Evolutionary conservation across 169 alveolate genomes (phyloP).

Genomic region (Eimeria necatrix): DNA sequence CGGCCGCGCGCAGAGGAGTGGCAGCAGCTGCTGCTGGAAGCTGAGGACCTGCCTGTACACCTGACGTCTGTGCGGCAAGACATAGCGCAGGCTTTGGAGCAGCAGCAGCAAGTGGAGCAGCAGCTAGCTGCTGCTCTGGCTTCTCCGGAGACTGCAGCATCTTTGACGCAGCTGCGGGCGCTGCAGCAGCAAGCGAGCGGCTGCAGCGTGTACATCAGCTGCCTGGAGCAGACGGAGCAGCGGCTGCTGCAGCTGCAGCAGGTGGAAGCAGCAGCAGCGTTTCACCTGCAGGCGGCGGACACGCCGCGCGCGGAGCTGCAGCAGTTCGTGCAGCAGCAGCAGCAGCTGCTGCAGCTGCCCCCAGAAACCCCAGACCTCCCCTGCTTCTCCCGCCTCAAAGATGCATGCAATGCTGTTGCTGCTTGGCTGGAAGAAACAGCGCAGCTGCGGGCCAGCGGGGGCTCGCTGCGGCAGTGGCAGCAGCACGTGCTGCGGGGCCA

Average conservation of each 20-base stretch:
- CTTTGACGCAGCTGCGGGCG: slow-evolving; percentile 74
- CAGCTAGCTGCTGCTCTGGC: slow-evolving; percentile 67
- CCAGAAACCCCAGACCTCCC: slow-evolving; percentile 80
- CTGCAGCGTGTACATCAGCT: slow-evolving; percentile 77
- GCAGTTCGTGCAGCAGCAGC: slow-evolving; percentile 75
- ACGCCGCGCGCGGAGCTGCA: slow-evolving; percentile 75
- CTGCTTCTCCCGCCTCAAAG: slow-evolving; percentile 76
- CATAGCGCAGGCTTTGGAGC: slow-evolving; percentile 74
- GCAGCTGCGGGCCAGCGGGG: slow-evolving; percentile 59
- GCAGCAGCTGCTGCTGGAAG: slow-evolving; percentile 77
- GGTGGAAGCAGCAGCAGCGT: slow-evolving; percentile 72
- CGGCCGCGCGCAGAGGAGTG: slow-evolving; percentile 76
- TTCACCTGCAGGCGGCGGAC: slow-evolving; percentile 58
- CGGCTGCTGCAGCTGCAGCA: slow-evolving; percentile 76
- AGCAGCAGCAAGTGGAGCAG: slow-evolving; percentile 77
- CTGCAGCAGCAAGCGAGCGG: slow-evolving; percentile 74
- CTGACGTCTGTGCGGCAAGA: slow-evolving; percentile 74
- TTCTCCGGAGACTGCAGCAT: slow-evolving; percentile 71
- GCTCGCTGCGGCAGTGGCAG: slow-evolving; percentile 78
- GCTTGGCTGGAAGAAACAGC: slow-evolving; percentile 76
- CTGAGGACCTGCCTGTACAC: slow-evolving; percentile 80
- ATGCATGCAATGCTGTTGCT: slow-evolving; percentile 59
- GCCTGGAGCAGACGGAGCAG: slow-evolving; percentile 64
- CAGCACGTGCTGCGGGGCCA: slow-evolving; percentile 79
- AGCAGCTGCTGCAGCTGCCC: slow-evolving; percentile 79